Percentiles rank a stretch among this genome's conserved stretches.
Conservation (phyloP, 345 rosid genomes). For the Passiflora organensis region DNA sequence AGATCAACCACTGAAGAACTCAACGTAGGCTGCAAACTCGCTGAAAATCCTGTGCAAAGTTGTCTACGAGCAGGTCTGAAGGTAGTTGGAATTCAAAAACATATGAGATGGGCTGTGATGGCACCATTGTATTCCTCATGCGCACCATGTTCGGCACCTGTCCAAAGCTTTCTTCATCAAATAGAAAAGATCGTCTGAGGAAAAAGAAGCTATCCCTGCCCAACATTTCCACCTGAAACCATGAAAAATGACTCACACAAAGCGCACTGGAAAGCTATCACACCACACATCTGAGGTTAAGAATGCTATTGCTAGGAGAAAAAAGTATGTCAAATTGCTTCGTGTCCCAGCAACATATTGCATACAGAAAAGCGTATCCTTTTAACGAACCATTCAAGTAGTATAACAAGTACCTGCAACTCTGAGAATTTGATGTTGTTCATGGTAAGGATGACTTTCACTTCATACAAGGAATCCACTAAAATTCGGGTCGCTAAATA, state of each 20-base stretch:
- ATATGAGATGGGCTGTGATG: conserved; percentile 61
- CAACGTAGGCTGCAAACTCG: background rate
- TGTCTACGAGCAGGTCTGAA: conserved; percentile 42
- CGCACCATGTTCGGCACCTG: conserved; percentile 32
- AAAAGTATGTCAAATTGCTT: background rate
- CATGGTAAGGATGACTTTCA: conserved; percentile 58
- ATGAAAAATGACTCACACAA: background rate
- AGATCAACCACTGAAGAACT: no score
- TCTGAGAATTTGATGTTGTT: conserved; percentile 71
- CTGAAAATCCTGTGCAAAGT: conserved; percentile 22
- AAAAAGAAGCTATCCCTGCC: conserved; percentile 82
- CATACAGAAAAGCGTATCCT: no score
- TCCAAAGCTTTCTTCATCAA: conserved; percentile 60
- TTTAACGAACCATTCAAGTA: background rate
- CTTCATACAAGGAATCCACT: conserved; percentile 43
- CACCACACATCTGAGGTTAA: background rate
- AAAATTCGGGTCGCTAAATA: conserved; percentile 64
- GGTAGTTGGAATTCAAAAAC: conserved; percentile 67
- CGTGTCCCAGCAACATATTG: no score
- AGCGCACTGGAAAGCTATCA: background rate
- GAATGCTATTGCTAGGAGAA: background rate
- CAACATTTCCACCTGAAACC: conserved; percentile 64
- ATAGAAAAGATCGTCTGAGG: conserved; percentile 62
- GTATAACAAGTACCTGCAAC: conserved; percentile 48
- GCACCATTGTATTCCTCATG: conserved; percentile 46